Evolutionary conservation across 1,284 basidiomycete genomes (phyloP).

Genomic region (Rhodotorula sp.): DNA sequence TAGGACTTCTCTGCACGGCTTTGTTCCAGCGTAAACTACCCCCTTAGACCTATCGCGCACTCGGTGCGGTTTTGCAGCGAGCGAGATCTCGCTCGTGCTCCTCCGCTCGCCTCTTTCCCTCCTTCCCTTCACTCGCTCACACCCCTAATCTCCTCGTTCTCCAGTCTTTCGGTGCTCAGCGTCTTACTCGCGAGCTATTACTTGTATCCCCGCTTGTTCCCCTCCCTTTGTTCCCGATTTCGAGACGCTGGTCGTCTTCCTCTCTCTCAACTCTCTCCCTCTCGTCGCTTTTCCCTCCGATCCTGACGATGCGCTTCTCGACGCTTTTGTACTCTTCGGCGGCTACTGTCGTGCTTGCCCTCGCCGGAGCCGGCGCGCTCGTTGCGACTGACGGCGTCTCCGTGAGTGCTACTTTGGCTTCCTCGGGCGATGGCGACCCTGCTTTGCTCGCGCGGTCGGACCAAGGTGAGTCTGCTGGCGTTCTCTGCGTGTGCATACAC

Average conservation of each 20-base stretch:
- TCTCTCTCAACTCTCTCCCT: background rate
- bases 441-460: too few species aligned
- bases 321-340: too few species aligned
- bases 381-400: background rate
- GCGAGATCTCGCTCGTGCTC: background rate
- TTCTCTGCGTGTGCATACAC: too few species aligned
- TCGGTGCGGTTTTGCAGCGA: background rate
- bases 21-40: background rate
- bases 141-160: background rate
- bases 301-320: background rate
- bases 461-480: too few species aligned
- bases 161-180: too few species aligned
- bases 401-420: background rate
- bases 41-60: background rate
- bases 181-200: too few species aligned
- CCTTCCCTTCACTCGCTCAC: conserved; percentile 3
- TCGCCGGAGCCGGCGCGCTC: background rate
- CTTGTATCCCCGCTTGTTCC: too few species aligned
- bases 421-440: too few species aligned
- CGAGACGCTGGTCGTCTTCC: background rate
- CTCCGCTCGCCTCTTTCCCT: background rate
- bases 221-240: background rate
- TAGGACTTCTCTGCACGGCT: background rate
- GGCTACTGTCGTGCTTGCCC: background rate
- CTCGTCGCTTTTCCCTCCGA: background rate